These are phyloP conservation scores for Lactarius akahatsu DNA, from an alignment of 768 basidiomycete species.

Conservation along the genomic window DNA sequence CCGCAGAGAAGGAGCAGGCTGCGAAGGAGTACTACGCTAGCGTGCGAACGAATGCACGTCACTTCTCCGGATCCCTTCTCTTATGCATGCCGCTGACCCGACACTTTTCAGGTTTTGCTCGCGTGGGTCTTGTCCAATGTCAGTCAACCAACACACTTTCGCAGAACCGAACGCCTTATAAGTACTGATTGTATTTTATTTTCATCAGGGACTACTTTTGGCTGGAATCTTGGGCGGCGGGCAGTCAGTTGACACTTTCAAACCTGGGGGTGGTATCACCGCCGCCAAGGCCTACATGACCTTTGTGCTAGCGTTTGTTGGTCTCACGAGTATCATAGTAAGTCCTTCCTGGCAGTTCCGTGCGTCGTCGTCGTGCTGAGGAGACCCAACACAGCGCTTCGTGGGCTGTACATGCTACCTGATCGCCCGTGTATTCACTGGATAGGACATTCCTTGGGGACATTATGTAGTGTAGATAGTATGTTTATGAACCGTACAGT, in stretches of 20 bases:
- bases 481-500: slow-evolving; percentile 6
- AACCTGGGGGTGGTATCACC: slow-evolving; percentile 44
- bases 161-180: slow-evolving; percentile 1
- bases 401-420: slow-evolving; percentile 58
- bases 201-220: slow-evolving; percentile 60
- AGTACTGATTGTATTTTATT: background rate
- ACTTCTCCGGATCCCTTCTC: background rate
- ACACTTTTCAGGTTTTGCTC: slow-evolving; percentile 54
- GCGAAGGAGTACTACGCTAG: slow-evolving; percentile 88
- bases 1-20: slow-evolving; percentile 64
- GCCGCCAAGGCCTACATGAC: slow-evolving; percentile 74
- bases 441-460: slow-evolving; percentile 34
- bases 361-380: slow-evolving; percentile 25
- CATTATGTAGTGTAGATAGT: background rate
- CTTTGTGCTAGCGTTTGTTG: slow-evolving; percentile 79
- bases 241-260: slow-evolving; percentile 60
- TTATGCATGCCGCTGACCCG: background rate
- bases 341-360: slow-evolving; percentile 27
- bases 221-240: slow-evolving; percentile 67
- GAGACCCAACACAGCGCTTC: slow-evolving; percentile 45
- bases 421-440: slow-evolving; percentile 51
- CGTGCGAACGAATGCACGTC: slow-evolving; percentile 74
- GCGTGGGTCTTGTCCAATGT: slow-evolving; percentile 87
- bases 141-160: slow-evolving; percentile 29
- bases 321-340: slow-evolving; percentile 68